Conservation (phyloP, 2,329 filamentous ascomycete species). For the Aspergillus fumigatus region DNA sequence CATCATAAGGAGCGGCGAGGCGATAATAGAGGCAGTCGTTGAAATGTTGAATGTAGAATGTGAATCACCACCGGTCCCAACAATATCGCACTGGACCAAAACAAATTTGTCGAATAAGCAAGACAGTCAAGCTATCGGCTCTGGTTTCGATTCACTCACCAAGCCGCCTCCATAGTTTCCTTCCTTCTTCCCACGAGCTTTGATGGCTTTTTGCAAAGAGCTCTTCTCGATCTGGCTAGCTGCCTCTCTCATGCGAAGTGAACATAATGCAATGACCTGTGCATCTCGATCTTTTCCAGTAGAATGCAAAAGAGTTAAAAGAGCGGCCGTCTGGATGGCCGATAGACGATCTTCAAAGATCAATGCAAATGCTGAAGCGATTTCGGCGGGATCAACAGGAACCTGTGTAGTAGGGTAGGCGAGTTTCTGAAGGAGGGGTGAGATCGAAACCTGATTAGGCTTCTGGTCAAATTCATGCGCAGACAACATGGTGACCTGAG, state of each 20-base stretch:
- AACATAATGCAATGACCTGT: slow-evolving; percentile 81
- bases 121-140: not conserved
- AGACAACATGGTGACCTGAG: slow-evolving; percentile 18
- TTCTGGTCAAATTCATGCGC: slow-evolving; percentile 20
- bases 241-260: slow-evolving; percentile 75
- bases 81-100: slow-evolving; percentile 70
- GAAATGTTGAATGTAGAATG: slow-evolving; percentile 99
- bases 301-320: slow-evolving; percentile 89
- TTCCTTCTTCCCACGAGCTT: slow-evolving; percentile 57
- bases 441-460: slow-evolving; percentile 41
- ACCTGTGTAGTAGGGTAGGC: slow-evolving; percentile 42
- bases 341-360: slow-evolving; percentile 89
- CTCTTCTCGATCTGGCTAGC: slow-evolving; percentile 66
- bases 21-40: slow-evolving; percentile 89
- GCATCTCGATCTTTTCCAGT: slow-evolving; percentile 78
- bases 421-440: slow-evolving; percentile 45
- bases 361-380: slow-evolving; percentile 81
- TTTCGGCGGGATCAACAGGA: slow-evolving; percentile 68
- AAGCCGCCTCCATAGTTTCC: slow-evolving; percentile 78
- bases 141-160: slow-evolving; percentile 49
- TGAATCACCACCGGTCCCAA: slow-evolving; percentile 91
- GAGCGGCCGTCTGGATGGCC: slow-evolving; percentile 79
- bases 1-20: slow-evolving; percentile 76
- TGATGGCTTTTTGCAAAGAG: slow-evolving; percentile 58
- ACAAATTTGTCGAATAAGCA: slow-evolving; percentile 3